phyloP scores from a whole-genome alignment of 768 basidiomycete genomes.

The Amanita brunnescens region DNA sequence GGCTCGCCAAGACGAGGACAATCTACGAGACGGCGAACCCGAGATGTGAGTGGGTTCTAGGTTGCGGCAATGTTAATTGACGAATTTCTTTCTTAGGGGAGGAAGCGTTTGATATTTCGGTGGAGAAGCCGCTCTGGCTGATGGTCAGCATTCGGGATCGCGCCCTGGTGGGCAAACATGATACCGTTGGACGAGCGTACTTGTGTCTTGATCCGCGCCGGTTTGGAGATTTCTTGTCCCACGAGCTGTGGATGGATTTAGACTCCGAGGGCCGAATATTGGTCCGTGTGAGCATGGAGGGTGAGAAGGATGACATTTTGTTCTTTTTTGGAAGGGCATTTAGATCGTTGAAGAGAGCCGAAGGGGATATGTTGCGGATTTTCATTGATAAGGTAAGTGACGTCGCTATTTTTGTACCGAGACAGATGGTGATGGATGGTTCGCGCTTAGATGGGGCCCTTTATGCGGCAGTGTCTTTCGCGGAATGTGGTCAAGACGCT shows the following conservation, averaged over 20 bases:
- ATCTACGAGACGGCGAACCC: conserved; percentile 87
- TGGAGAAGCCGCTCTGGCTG: conserved; percentile 91
- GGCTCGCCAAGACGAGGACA: conserved; percentile 90
- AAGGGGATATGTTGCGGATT: conserved; percentile 90
- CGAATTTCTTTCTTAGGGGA: conserved; percentile 59
- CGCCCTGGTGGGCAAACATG: conserved; percentile 85
- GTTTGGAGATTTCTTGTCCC: conserved; percentile 82
- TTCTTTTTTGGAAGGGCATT: conserved; percentile 98
- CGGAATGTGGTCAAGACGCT: conserved; percentile 67
- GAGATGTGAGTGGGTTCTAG: conserved; percentile 57
- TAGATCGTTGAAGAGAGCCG: conserved; percentile 84
- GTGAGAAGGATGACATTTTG: conserved; percentile 95
- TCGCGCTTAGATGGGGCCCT: conserved; percentile 74
- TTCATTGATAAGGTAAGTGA: conserved; percentile 89
- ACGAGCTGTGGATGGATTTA: conserved; percentile 88
- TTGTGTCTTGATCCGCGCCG: conserved; percentile 85
- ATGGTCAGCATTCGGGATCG: conserved; percentile 94
- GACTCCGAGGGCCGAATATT: conserved; percentile 82
- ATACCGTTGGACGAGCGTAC: conserved; percentile 85
- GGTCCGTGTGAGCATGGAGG: conserved; percentile 93
- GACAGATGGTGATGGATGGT: background rate
- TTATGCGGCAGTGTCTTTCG: conserved; percentile 83
- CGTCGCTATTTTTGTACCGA: background rate
- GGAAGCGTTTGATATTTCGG: conserved; percentile 91
- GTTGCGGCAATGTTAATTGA: background rate